phyloP scores from a whole-genome alignment of 306 rosid species.

The Comarum palustre region DNA sequence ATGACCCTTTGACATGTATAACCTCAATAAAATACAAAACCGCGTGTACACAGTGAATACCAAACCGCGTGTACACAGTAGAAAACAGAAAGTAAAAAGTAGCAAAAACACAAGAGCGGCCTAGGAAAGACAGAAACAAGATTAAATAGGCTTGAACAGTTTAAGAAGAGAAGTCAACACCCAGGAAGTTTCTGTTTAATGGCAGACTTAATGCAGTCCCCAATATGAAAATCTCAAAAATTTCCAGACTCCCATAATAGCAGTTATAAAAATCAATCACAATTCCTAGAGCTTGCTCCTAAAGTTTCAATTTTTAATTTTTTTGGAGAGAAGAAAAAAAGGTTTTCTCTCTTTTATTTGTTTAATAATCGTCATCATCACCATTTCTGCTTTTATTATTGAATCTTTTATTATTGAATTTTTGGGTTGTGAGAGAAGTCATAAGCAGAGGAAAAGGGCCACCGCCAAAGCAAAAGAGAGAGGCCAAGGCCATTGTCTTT shows the following conservation, averaged over 20 bases:
- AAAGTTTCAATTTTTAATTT: slow-evolving; percentile 11
- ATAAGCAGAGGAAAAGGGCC: slow-evolving; percentile 28
- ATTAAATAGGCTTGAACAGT: background rate
- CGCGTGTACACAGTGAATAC: slow-evolving; percentile 4
- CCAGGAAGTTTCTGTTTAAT: slow-evolving; percentile 37
- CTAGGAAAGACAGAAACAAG: background rate
- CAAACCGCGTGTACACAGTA: background rate
- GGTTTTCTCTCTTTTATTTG: slow-evolving; percentile 26
- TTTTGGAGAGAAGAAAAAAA: slow-evolving; percentile 1
- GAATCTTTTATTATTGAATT: slow-evolving; percentile 23
- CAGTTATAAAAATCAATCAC: slow-evolving; percentile 38
- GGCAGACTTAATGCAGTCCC: slow-evolving; percentile 5
- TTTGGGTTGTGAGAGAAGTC: slow-evolving; percentile 26
- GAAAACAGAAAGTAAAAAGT: background rate
- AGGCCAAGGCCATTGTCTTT: slow-evolving; percentile 12
- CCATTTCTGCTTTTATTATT: slow-evolving; percentile 24
- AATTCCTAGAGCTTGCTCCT: slow-evolving; percentile 16
- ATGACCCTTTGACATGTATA: background rate
- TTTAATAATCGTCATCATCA: slow-evolving; percentile 22
- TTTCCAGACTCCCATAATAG: slow-evolving; percentile 19
- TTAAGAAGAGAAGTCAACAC: slow-evolving; percentile 43
- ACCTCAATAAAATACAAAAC: background rate
- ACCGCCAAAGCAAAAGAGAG: slow-evolving; percentile 15
- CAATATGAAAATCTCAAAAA: background rate
- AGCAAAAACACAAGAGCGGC: background rate